phyloP scores from a whole-genome alignment of 116 monocot species.

The Dioscorea cayenensis region DNA sequence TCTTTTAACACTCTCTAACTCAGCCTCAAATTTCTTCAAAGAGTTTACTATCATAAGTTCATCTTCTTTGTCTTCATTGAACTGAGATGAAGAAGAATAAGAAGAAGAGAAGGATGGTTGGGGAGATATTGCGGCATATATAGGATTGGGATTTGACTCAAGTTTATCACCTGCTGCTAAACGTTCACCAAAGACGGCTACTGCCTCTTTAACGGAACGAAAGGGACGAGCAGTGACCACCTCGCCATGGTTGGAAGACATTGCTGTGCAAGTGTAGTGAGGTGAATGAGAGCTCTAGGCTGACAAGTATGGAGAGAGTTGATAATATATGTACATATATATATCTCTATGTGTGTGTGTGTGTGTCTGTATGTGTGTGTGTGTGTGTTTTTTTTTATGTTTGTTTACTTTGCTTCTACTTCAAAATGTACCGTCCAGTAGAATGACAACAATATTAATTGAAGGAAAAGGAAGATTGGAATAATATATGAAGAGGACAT shows the following conservation, averaged over 20 bases:
- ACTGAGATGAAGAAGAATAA: not conserved
- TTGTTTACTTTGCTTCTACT: slow-evolving; percentile 72
- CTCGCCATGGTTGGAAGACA: slow-evolving; percentile 17
- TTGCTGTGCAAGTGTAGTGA: not conserved
- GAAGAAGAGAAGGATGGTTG: slow-evolving; percentile 37
- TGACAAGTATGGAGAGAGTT: not conserved
- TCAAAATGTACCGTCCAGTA: slow-evolving; percentile 3
- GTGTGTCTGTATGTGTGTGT: not conserved
- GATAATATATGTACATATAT: not conserved
- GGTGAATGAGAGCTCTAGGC: not conserved
- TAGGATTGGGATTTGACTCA: slow-evolving; percentile 1
- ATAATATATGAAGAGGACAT: not conserved
- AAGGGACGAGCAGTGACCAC: slow-evolving; percentile 75
- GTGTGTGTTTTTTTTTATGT: not conserved
- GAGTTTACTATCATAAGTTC: slow-evolving; percentile 22
- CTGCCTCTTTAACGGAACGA: slow-evolving; percentile 78
- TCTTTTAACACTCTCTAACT: slow-evolving; percentile 51
- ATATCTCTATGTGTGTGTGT: no score
- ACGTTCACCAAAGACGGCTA: slow-evolving; percentile 67
- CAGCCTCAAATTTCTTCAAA: slow-evolving; percentile 45
- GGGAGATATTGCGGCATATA: slow-evolving; percentile 24
- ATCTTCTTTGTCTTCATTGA: not conserved
- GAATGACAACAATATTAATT: not conserved
- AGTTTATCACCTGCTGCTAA: slow-evolving; percentile 7
- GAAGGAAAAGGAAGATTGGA: not conserved